phyloP scores from a whole-genome alignment of 257 asterid genomes.

The Ballota nigra region DNA sequence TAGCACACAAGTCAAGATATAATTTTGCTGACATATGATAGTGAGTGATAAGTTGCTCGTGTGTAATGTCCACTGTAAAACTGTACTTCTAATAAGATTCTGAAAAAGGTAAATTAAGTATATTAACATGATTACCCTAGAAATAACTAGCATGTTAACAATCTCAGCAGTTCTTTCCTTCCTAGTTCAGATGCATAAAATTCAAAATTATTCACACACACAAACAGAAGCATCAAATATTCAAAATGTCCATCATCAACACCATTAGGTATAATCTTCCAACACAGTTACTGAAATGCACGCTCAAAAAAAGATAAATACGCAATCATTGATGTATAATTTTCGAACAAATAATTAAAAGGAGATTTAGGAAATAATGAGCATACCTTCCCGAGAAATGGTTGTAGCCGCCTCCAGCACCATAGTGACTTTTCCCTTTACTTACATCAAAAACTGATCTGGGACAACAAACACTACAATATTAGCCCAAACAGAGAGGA shows the following conservation, averaged over 20 bases:
- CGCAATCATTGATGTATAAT: background rate
- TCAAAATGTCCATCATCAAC: background rate
- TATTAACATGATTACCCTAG: background rate
- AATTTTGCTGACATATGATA: too few species aligned
- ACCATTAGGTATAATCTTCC: background rate
- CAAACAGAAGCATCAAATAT: background rate
- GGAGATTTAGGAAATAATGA: background rate
- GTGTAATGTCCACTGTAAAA: too few species aligned
- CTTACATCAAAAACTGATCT: slow-evolving; percentile 97
- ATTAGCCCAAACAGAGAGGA: background rate
- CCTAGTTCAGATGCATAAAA: background rate
- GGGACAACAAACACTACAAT: background rate
- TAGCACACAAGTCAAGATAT: background rate
- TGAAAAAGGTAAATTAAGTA: background rate
- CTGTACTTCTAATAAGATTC: too few species aligned
- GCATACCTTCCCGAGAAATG: slow-evolving; percentile 86
- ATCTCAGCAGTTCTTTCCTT: background rate
- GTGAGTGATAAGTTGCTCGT: background rate
- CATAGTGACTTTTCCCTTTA: slow-evolving; percentile 82
- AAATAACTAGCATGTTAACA: background rate
- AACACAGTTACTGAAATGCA: background rate
- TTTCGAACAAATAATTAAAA: background rate
- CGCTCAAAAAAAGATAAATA: background rate
- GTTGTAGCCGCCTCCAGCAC: slow-evolving; percentile 77
- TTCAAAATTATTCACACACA: background rate